Evolutionary conservation across 352 stramenopile species (phyloP).

Genomic region (Globisporangium viniferum): DNA sequence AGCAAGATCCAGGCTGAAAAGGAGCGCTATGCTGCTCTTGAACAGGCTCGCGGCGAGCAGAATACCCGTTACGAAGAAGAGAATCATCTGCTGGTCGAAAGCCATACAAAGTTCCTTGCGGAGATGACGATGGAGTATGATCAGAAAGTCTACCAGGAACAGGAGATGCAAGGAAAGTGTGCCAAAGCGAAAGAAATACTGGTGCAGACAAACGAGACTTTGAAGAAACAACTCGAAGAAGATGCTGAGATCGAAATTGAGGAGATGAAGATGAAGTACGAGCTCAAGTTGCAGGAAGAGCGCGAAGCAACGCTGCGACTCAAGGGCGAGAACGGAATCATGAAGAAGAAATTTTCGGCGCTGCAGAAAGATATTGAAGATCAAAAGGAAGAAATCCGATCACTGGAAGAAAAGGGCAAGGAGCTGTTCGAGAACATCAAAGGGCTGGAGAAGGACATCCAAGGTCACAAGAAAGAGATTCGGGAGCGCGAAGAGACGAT

Average conservation of each 20-base stretch:
- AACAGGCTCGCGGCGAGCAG: constrained; percentile 69
- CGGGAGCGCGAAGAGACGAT: constrained; percentile 93
- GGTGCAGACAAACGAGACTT: constrained; percentile 85
- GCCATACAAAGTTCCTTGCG: constrained; percentile 81
- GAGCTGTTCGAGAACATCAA: constrained; percentile 92
- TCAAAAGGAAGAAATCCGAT: constrained; percentile 92
- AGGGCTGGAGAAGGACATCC: constrained; percentile 91
- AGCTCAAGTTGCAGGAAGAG: constrained; percentile 88
- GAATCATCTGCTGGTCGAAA: constrained; percentile 74
- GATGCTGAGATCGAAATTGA: constrained; percentile 94
- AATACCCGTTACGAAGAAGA: constrained; percentile 74
- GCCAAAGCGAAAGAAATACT: constrained; percentile 65
- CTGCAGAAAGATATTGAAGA: constrained; percentile 94
- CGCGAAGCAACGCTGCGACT: constrained; percentile 89
- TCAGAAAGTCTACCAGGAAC: constrained; percentile 86
- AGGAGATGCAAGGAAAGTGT: constrained; percentile 65
- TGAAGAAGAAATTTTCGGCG: constrained; percentile 96
- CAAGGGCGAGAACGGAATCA: constrained; percentile 96
- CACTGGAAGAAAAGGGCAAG: constrained; percentile 90
- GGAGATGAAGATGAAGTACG: constrained; percentile 90
- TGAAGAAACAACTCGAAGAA: constrained; percentile 91
- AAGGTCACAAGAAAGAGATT: constrained; percentile 92
- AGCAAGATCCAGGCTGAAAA: constrained; percentile 90
- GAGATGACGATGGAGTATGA: constrained; percentile 93
- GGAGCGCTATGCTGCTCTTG: constrained; percentile 81